Conservation (phyloP, 371 early-diverging fungal species). For the Rhizopus arrhizus region DNA sequence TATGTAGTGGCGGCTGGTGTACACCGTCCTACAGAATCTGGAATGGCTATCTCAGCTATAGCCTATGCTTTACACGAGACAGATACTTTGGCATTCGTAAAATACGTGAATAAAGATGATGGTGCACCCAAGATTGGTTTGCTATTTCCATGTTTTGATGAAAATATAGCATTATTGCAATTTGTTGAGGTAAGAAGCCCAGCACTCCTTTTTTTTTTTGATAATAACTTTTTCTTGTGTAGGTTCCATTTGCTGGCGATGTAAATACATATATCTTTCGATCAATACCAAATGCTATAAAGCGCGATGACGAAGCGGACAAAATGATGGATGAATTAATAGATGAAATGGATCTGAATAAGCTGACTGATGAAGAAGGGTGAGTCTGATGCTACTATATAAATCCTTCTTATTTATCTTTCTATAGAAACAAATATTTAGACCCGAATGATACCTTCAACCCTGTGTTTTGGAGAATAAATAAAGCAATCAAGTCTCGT, state of each 20-base stretch:
- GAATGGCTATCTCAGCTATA: constrained; percentile 56
- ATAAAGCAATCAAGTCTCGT: constrained; percentile 58
- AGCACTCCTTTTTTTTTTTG: background rate
- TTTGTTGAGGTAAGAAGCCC: constrained; percentile 55
- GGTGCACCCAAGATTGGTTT: constrained; percentile 67
- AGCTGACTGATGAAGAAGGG: constrained; percentile 1
- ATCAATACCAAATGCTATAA: background rate
- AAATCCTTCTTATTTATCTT: constrained; percentile 2
- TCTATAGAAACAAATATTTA: constrained; percentile 34
- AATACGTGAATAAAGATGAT: constrained; percentile 60
- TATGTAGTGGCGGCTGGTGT: constrained; percentile 50
- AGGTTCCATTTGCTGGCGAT: constrained; percentile 77
- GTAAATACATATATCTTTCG: constrained; percentile 34
- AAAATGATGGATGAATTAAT: constrained; percentile 14
- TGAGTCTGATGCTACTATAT: constrained; percentile 12
- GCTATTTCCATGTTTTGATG: constrained; percentile 56
- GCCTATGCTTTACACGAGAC: constrained; percentile 58
- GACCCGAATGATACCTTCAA: constrained; percentile 57
- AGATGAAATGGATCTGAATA: constrained; percentile 15
- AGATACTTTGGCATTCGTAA: constrained; percentile 57
- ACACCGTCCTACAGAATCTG: constrained; percentile 24
- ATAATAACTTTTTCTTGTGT: background rate
- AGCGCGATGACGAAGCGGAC: background rate
- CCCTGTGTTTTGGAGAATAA: constrained; percentile 60
- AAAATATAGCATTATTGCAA: constrained; percentile 51